Evolutionary conservation across 192 early-diverging fungal genomes (phyloP), one percentile per base, ranked within the genome.

Genomic region (Geranomyces variabilis): DNA sequence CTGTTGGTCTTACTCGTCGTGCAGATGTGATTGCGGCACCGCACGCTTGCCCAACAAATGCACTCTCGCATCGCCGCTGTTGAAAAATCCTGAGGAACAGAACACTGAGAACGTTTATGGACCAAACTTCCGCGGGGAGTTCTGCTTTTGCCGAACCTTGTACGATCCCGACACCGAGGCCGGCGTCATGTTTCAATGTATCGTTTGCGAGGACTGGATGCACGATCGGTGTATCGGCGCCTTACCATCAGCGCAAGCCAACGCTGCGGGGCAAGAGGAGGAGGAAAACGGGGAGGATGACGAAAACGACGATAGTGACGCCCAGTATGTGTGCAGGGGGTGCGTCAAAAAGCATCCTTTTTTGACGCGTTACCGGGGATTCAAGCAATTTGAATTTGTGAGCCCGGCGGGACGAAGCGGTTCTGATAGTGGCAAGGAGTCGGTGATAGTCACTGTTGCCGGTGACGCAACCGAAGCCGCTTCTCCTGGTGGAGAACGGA

Each of bases 21-120:
- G 10, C 36, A 66, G 70, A 36, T 98, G 96, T 77, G 94, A 96
- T 79, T 98, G 96, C 60, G 96, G 94, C 7, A 90, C 90, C 0
- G 22, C 48, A 7, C 77, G 83, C 76, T 81, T 71, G 66, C 70
- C 17, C 60, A 55, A 14, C 47, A 72, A 67, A 55, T 77, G 78
- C 68, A 17, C 30, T 1, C 34, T 77, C 24, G 53, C 70, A 31
- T 22, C 34, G 13, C 36, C 36, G 36, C 36, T 41, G 36, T 10
- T 41, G 5, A 72, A 74, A 30, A 21, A 12, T 13, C 44, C n/a
- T 19, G 80, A 75, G 30, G 51, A 77, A 13, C 45, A 58, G 36
- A 96, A 94, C 72, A 68, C 73, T 1, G 67, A 87, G 53, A 97
- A 97, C 79, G 69, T 64, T 30, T 96, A 98, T 82, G 87, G 87